Evolutionary conservation across 2,329 filamentous ascomycete species (phyloP), one percentile per base, ranked within the genome.

Genomic region (Trichoderma guizhouense): DNA sequence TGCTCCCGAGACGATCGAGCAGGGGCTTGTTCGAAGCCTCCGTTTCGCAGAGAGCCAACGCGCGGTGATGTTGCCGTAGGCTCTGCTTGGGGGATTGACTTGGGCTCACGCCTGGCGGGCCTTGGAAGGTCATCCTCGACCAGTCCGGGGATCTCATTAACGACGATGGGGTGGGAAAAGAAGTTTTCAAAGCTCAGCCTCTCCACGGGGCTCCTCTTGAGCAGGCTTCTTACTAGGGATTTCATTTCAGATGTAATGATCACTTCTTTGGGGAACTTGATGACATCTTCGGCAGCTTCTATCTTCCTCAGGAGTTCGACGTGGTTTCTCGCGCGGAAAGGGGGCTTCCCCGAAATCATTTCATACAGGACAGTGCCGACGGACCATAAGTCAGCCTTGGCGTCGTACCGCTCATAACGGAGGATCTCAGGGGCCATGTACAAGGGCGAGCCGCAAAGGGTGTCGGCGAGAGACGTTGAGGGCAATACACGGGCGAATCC

Each of bases 371-470:
- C 96, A 21, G 96, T 97, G 65, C 96, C 96, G 39, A 98, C 94
- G 26, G 96, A 99, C 96, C 96, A 99, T 39, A 99, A 84, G 83
- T 99, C 96, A 61, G 95, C 95, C 82, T 97, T 97, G 74, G 95
- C 94, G 83, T 97, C 95, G 81, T 99, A 99, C 78, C 95, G 95
- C 81, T 99, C 95, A 78, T 98, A 99, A 72, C 95, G 91, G 74
- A 99, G 86, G 74, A 99, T 99, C 83, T 99, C 96, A 5, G 96
- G 96, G 0, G 96, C 96, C 96, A 99, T 99, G 84, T 99, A 99
- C 30, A 99, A 85, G 11, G 96, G 96, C 14, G 96, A 98, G 21
- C 96, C 96, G 81, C 96, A 99, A 0, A 99, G 89, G 0, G 96
- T 99, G 81, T 99, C 96, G 12, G 96, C 96, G 74, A 99, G 87